A percentile compares a stretch with the other conserved stretches of the same genome.
These are phyloP conservation scores for Carex littledalei DNA, from an alignment of 176 grass and related monocot species.

Conservation along the genomic window DNA sequence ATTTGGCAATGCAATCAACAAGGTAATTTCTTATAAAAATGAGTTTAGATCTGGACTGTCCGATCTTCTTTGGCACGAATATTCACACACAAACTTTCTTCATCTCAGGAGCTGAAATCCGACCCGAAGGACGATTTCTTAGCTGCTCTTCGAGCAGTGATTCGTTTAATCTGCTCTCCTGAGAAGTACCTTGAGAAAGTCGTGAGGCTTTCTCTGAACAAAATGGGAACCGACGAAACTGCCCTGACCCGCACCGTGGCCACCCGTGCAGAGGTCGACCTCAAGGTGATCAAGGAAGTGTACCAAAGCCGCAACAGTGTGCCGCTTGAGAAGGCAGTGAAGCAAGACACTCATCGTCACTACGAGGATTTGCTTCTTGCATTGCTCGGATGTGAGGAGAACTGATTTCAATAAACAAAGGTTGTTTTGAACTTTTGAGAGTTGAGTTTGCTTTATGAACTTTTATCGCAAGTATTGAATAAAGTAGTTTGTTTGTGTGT, in stretches of 20 bases:
- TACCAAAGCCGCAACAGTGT: slow-evolving; percentile 80
- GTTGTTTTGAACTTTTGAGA: not conserved
- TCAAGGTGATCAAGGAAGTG: slow-evolving; percentile 60
- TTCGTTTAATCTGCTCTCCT: slow-evolving; percentile 62
- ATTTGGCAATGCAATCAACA: slow-evolving; percentile 73
- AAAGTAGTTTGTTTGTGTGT: not conserved
- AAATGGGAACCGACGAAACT: slow-evolving; percentile 66
- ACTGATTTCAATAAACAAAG: not conserved
- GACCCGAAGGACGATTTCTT: slow-evolving; percentile 88
- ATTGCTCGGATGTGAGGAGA: slow-evolving; percentile 48
- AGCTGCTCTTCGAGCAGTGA: slow-evolving; percentile 43
- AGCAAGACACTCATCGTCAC: slow-evolving; percentile 60
- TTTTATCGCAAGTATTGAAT: not conserved
- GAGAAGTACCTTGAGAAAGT: slow-evolving; percentile 87
- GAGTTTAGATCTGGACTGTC: too few relatives aligned
- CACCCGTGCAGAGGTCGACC: slow-evolving; percentile 86
- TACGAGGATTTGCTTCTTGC: slow-evolving; percentile 80
- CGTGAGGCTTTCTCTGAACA: slow-evolving; percentile 47
- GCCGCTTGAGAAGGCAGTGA: slow-evolving; percentile 47
- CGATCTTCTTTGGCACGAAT: too few relatives aligned
- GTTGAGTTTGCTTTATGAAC: not conserved
- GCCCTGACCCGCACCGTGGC: slow-evolving; percentile 61
- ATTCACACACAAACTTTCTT: not conserved
- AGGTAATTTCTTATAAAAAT: slow-evolving; percentile 29
- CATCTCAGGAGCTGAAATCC: slow-evolving; percentile 73